A percentile compares a stretch with the other conserved stretches of the same genome.
phyloP scores from a whole-genome alignment of 306 rosid genomes.

The Quercus bicolor region DNA sequence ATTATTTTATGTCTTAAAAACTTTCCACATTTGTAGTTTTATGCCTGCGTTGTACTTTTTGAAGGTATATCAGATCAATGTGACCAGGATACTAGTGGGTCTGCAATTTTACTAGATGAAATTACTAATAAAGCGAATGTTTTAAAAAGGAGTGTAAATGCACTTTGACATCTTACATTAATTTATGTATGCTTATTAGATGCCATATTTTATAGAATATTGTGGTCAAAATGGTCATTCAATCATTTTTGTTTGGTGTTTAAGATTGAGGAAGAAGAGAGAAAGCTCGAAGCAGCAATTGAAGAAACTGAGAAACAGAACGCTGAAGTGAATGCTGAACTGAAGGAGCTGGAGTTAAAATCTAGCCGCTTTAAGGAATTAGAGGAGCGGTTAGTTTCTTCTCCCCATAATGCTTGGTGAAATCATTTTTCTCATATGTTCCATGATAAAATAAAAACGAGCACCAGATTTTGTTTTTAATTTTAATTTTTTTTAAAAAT shows the following conservation, averaged over 20 bases:
- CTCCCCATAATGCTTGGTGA: conserved; percentile 9
- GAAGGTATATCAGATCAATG: not conserved
- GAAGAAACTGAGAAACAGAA: conserved; percentile 77
- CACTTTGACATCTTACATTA: not conserved
- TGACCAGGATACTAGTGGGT: not conserved
- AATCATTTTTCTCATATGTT: not conserved
- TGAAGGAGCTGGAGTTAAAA: conserved; percentile 75
- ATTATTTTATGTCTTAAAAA: not conserved
- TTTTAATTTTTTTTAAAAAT: not conserved
- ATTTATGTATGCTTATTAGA: not conserved
- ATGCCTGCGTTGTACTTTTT: not conserved
- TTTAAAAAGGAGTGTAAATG: not conserved
- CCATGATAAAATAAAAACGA: conserved; percentile 18
- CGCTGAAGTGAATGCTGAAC: conserved; percentile 74
- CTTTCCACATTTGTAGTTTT: not conserved
- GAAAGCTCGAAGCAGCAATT: conserved; percentile 85
- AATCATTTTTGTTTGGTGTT: conserved; percentile 26
- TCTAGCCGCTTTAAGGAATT: conserved; percentile 74
- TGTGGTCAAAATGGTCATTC: conserved; percentile 22
- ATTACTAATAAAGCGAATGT: not conserved
- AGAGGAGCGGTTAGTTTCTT: conserved; percentile 74
- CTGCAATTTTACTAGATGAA: not conserved
- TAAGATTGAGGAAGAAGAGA: conserved; percentile 91
- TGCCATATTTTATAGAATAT: conserved; percentile 13
- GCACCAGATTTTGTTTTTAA: not conserved